Evolutionary conservation across 2,329 filamentous ascomycete genomes (phyloP).

Genomic region (Onygenales sp.): DNA sequence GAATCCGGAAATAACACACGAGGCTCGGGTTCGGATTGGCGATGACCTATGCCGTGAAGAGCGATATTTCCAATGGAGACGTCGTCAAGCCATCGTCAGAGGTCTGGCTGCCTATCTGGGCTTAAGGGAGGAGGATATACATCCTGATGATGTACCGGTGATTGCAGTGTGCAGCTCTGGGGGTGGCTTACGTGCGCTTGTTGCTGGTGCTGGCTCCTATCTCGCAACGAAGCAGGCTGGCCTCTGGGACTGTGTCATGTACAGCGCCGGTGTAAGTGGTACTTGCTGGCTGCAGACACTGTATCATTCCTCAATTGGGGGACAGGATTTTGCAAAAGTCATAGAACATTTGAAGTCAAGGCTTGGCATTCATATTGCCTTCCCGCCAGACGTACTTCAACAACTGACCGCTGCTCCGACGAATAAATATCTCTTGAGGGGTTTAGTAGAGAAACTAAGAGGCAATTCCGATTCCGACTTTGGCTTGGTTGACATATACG

Average conservation of each 20-base stretch:
- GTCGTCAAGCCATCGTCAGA: slow-evolving; percentile 58
- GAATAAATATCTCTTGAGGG: slow-evolving; percentile 81
- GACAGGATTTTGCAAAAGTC: slow-evolving; percentile 57
- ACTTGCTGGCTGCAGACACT: slow-evolving; percentile 92
- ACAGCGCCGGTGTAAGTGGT: slow-evolving; percentile 90
- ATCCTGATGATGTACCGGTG: slow-evolving; percentile 83
- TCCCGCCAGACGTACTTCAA: slow-evolving; percentile 73
- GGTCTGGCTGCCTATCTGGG: slow-evolving; percentile 76
- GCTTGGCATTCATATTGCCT: slow-evolving; percentile 81
- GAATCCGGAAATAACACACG: slow-evolving; percentile 79
- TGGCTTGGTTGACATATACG: slow-evolving; percentile 89
- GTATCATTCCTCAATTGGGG: slow-evolving; percentile 70
- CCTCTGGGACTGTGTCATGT: slow-evolving; percentile 87
- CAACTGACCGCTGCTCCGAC: slow-evolving; percentile 81
- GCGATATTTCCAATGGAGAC: slow-evolving; percentile 58
- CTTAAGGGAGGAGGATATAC: slow-evolving; percentile 68
- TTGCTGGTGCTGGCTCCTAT: slow-evolving; percentile 82
- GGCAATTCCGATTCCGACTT: slow-evolving; percentile 72
- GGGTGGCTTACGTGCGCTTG: slow-evolving; percentile 78
- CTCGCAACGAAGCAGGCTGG: slow-evolving; percentile 77
- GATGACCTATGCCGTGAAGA: slow-evolving; percentile 75
- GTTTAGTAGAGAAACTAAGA: slow-evolving; percentile 83
- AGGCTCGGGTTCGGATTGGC: slow-evolving; percentile 74
- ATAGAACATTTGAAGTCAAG: slow-evolving; percentile 80
- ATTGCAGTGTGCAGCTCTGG: slow-evolving; percentile 95